These are phyloP conservation scores for Fomitopsis betulina DNA, from an alignment of 1,284 basidiomycete genomes.

Conservation along the genomic window DNA sequence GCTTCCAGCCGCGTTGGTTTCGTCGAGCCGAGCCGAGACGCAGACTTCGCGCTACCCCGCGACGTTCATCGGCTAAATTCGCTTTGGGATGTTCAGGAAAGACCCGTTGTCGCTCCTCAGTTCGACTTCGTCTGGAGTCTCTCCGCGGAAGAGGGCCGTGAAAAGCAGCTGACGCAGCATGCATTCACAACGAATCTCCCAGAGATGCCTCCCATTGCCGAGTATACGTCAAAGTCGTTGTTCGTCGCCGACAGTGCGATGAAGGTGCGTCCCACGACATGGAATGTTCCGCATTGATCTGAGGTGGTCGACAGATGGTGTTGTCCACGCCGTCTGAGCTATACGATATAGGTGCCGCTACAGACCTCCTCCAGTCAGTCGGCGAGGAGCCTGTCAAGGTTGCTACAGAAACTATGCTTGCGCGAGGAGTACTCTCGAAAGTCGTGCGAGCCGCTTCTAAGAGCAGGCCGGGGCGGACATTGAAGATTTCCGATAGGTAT, in stretches of 20 bases:
- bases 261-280: slow-evolving; percentile 46
- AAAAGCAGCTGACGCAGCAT: slow-evolving; percentile 59
- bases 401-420: slow-evolving; percentile 55
- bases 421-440: slow-evolving; percentile 61
- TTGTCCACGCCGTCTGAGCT: slow-evolving; percentile 64
- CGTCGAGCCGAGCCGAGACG: slow-evolving; percentile 37
- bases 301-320: slow-evolving; percentile 52
- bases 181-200: slow-evolving; percentile 49
- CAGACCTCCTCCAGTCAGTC: slow-evolving; percentile 48
- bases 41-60: slow-evolving; percentile 37
- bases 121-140: slow-evolving; percentile 77
- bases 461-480: slow-evolving; percentile 57
- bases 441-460: slow-evolving; percentile 57
- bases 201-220: slow-evolving; percentile 30
- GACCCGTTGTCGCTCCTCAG: slow-evolving; percentile 34
- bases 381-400: slow-evolving; percentile 48
- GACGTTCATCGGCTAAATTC: slow-evolving; percentile 43
- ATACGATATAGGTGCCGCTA: slow-evolving; percentile 58
- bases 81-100: slow-evolving; percentile 47
- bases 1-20: slow-evolving; percentile 50
- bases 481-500: slow-evolving; percentile 70
- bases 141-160: slow-evolving; percentile 67
- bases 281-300: not conserved
- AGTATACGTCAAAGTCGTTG: slow-evolving; percentile 32
- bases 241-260: slow-evolving; percentile 61